Evolutionary conservation across 192 early-diverging fungal species (phyloP), one percentile per base, ranked within the genome.

Genomic region (Jimgerdemannia flammicorona): DNA sequence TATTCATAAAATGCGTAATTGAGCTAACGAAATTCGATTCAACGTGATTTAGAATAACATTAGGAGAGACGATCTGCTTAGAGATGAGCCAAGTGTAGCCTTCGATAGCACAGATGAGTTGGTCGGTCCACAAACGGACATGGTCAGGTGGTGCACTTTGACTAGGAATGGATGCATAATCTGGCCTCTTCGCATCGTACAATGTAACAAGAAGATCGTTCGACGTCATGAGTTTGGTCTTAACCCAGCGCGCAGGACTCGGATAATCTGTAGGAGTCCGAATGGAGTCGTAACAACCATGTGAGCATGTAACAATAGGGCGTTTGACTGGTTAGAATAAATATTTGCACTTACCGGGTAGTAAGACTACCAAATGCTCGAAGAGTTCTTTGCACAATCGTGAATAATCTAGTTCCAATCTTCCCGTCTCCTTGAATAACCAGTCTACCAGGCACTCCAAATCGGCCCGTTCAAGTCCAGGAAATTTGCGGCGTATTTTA

Each of bases 321-420:
- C 49, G 14, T 29, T 29, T 29, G 29, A 29, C 29, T 29, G 29
- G 29, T 29, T 29, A 29, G 29, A 29, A 29, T 59, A 59, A 10
- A 59, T 59, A 59, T 10, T 59, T 59, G 14, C 8, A 69, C 65
- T 78, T 77, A 92, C 91, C 78, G 63, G 86, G 78, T 39, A 84
- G 9, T 0, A 83, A 69, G 6, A 73, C 67, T 3, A 84, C 87
- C 73, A 93, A 86, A 49, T 87, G 80, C 75, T 82, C 78, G 77
- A 94, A 87, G 40, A 94, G 80, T 18, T 82, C 78, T 73, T 89
- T 85, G 71, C 92, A 92, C 17, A 82, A 80, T 59, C 84, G 87
- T 11, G 93, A 82, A 72, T 94, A 94, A 20, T 81, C 84, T 6
- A 82, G 70, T 70, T 92, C 88, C 4, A 76, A 40, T 42, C 78